Evolutionary conservation across 2,329 filamentous ascomycete species (phyloP).

Genomic region (Colletotrichum simmondsii): DNA sequence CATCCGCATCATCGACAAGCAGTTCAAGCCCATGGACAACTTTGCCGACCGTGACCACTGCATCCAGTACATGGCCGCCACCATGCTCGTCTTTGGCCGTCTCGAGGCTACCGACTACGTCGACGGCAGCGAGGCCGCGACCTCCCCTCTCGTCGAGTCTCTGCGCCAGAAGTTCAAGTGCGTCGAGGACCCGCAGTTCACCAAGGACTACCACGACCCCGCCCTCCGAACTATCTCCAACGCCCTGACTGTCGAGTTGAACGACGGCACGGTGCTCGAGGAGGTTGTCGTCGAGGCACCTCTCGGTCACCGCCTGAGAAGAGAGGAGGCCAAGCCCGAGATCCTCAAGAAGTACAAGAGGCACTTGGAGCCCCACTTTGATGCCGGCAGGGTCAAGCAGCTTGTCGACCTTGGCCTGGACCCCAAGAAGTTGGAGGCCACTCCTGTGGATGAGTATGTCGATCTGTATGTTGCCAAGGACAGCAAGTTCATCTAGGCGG

Average conservation of each 20-base stretch:
- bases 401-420: conserved; percentile 85
- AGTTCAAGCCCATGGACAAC: conserved; percentile 99
- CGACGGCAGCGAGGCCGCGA: conserved; percentile 92
- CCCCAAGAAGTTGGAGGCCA: conserved; percentile 78
- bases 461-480: conserved; percentile 79
- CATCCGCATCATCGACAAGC: conserved; percentile 99
- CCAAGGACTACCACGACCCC: conserved; percentile 94
- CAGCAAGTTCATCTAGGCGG: conserved; percentile 65
- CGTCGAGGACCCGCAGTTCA: conserved; percentile 96
- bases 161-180: conserved; percentile 95
- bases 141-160: conserved; percentile 87
- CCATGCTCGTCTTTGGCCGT: conserved; percentile 95
- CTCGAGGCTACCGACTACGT: conserved; percentile 94
- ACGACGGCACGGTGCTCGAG: conserved; percentile 90
- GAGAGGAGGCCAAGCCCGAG: conserved; percentile 97
- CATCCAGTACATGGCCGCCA: conserved; percentile 98
- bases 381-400: conserved; percentile 80
- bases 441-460: conserved; percentile 92
- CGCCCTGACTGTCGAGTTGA: conserved; percentile 92
- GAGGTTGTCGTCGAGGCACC: conserved; percentile 95
- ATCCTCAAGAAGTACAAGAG: conserved; percentile 96
- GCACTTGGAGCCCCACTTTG: conserved; percentile 87
- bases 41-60: conserved; percentile 99
- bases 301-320: conserved; percentile 87
- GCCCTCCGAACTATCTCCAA: conserved; percentile 96